These are phyloP conservation scores for Beauveria scarabaeidicola DNA, from an alignment of 2,329 filamentous ascomycete genomes.

Conservation along the genomic window DNA sequence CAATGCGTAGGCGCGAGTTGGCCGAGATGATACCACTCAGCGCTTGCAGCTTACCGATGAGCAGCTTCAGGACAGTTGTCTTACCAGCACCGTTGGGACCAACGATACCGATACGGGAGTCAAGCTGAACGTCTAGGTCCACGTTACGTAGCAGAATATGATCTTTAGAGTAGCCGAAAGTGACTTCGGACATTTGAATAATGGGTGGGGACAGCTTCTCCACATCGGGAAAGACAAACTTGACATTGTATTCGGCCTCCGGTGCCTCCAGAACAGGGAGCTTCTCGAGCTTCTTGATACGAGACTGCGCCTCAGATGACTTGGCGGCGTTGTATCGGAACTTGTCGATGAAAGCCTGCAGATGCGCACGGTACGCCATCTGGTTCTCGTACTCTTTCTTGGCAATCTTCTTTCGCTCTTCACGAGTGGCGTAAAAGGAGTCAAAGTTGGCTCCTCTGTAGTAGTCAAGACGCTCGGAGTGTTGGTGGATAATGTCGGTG, in stretches of 20 bases:
- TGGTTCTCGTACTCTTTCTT: constrained; percentile 98
- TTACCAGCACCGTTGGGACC: constrained; percentile 98
- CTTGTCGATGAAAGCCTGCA: constrained; percentile 98
- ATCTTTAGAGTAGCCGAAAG: constrained; percentile 79
- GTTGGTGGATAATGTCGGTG: constrained; percentile 98
- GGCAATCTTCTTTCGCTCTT: constrained; percentile 92
- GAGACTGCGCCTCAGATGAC: constrained; percentile 93
- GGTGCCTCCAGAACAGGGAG: constrained; percentile 89
- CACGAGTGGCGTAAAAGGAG: constrained; percentile 92
- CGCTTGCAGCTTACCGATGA: constrained; percentile 76
- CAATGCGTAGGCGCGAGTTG: constrained; percentile 79
- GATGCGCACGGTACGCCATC: constrained; percentile 84
- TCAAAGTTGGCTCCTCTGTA: constrained; percentile 98
- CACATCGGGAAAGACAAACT: constrained; percentile 95
- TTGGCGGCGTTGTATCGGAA: constrained; percentile 99
- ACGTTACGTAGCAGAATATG: constrained; percentile 75
- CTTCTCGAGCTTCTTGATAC: constrained; percentile 97
- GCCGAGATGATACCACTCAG: constrained; percentile 76
- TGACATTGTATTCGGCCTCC: constrained; percentile 89
- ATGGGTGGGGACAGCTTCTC: constrained; percentile 97
- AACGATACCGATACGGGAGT: constrained; percentile 98
- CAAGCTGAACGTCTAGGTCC: constrained; percentile 92
- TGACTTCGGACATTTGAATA: constrained; percentile 90
- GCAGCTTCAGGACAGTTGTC: constrained; percentile 95
- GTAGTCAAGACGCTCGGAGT: constrained; percentile 95